phyloP scores from a whole-genome alignment of 1,284 basidiomycete species.

The Rhodofomes roseus region DNA sequence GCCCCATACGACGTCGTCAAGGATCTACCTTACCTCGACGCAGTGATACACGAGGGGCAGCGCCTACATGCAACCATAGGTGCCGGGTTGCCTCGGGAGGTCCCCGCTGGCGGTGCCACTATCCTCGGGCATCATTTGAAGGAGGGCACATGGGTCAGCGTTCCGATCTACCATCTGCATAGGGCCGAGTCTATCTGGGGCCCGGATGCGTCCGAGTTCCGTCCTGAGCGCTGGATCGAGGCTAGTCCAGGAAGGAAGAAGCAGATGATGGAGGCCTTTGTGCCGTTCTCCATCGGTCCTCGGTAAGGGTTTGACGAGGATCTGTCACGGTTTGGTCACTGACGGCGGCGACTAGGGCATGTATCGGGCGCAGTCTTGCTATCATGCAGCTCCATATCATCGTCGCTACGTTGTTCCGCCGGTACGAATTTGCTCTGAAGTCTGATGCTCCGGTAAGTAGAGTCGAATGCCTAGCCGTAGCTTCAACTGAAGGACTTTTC shows the following conservation, averaged over 20 bases:
- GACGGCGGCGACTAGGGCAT: conserved; percentile 12
- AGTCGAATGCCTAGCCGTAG: background rate
- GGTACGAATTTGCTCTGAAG: conserved; percentile 32
- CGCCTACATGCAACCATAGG: conserved; percentile 20
- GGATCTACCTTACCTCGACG: conserved; percentile 22
- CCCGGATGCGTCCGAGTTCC: conserved; percentile 32
- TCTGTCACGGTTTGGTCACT: background rate
- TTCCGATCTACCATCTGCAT: conserved; percentile 33
- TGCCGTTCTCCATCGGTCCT: conserved; percentile 17
- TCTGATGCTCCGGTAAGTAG: conserved; percentile 25
- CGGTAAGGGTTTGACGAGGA: conserved; percentile 4
- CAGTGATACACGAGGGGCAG: conserved; percentile 24
- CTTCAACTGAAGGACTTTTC: background rate
- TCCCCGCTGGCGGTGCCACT: conserved; percentile 17
- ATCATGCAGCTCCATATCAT: conserved; percentile 35
- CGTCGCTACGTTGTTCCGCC: conserved; percentile 34
- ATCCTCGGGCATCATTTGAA: conserved; percentile 17
- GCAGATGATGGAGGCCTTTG: conserved; percentile 12
- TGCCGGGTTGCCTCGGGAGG: conserved; percentile 23
- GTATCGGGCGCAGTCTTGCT: conserved; percentile 33
- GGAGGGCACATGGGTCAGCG: conserved; percentile 23
- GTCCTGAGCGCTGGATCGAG: conserved; percentile 40
- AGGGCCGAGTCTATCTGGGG: conserved; percentile 36
- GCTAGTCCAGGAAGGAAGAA: conserved; percentile 7
- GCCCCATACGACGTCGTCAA: conserved; percentile 17